Conservation (phyloP, 192 early-diverging fungal species). For the Martensiomyces pterosporus region DNA sequence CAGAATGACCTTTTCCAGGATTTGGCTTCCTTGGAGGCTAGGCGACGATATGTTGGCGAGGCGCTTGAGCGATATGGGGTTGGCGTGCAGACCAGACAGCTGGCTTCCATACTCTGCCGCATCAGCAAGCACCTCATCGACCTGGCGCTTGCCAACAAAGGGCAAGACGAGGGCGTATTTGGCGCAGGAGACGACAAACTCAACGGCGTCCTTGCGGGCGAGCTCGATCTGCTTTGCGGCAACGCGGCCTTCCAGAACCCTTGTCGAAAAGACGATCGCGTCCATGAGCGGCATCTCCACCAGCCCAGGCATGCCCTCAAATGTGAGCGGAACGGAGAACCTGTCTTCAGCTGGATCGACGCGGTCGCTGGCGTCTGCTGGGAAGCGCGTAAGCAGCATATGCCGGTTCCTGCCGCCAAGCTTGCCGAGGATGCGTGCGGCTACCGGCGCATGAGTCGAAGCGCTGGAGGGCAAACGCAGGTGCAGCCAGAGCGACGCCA, state of each 20-base stretch:
- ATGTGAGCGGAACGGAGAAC: conserved; percentile 21
- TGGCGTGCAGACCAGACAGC: conserved; percentile 13
- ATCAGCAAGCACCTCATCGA: background rate
- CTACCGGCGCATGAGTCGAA: conserved; percentile 73
- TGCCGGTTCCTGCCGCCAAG: conserved; percentile 95
- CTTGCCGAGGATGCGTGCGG: conserved; percentile 93
- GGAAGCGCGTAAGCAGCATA: conserved; percentile 59
- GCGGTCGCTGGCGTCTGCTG: conserved; percentile 2
- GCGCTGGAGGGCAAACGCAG: conserved; percentile 84
- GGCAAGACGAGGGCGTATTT: conserved; percentile 22
- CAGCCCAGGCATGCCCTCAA: conserved; percentile 32
- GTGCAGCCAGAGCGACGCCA: conserved; percentile 92
- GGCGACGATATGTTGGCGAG: conserved; percentile 40
- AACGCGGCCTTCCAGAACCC: conserved; percentile 19
- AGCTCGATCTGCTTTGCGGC: conserved; percentile 15
- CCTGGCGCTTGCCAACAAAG: conserved; percentile 6
- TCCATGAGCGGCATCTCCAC: conserved; percentile 36
- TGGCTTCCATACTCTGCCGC: conserved; percentile 5
- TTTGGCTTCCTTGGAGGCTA: conserved; percentile 31
- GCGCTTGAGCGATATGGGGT: conserved; percentile 27
- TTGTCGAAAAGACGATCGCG: conserved; percentile 26
- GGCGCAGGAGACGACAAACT: conserved; percentile 41
- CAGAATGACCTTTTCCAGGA: conserved; percentile 30
- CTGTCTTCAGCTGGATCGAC: background rate
- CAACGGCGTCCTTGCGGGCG: conserved; percentile 28